A percentile compares a stretch with the other conserved stretches of the same genome.
phyloP scores from a whole-genome alignment of 495 filamentous ascomycete genomes.

The Thermothielavioides terrestris region DNA sequence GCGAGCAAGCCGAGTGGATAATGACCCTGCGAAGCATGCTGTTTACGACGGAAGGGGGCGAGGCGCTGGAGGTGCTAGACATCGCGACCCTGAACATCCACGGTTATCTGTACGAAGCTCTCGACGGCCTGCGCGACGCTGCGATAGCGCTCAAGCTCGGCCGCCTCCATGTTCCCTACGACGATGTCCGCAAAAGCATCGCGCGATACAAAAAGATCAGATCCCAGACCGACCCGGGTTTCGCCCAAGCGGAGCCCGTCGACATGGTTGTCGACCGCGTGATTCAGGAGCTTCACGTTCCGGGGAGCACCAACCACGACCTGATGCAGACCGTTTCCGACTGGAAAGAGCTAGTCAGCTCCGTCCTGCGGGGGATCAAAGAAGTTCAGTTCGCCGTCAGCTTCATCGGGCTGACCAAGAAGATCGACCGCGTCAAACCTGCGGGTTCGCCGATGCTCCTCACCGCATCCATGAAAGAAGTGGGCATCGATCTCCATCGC shows the following conservation, averaged over 20 bases:
- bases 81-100: conserved; percentile 82
- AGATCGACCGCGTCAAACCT: conserved; percentile 55
- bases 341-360: conserved; percentile 86
- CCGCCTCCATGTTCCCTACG: conserved; percentile 79
- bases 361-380: conserved; percentile 83
- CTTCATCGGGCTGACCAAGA: conserved; percentile 78
- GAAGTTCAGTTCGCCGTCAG: conserved; percentile 95
- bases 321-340: conserved; percentile 83
- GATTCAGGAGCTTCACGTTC: conserved; percentile 66
- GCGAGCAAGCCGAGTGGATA: conserved; percentile 90
- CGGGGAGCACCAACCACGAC: conserved; percentile 63
- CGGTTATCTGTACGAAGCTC: conserved; percentile 78
- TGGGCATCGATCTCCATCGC: conserved; percentile 86
- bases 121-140: conserved; percentile 82
- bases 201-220: conserved; percentile 37
- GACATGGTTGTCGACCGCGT: conserved; percentile 65
- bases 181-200: conserved; percentile 64
- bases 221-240: conserved; percentile 17
- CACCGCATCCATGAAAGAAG: conserved; percentile 88
- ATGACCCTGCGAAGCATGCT: conserved; percentile 75
- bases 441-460: conserved; percentile 63
- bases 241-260: conserved; percentile 28
- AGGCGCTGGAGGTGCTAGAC: conserved; percentile 84
- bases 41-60: conserved; percentile 75
- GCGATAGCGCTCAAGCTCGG: conserved; percentile 87